Conservation (phyloP, 495 filamentous ascomycete species). For the Friedmanniomyces endolithicus region DNA sequence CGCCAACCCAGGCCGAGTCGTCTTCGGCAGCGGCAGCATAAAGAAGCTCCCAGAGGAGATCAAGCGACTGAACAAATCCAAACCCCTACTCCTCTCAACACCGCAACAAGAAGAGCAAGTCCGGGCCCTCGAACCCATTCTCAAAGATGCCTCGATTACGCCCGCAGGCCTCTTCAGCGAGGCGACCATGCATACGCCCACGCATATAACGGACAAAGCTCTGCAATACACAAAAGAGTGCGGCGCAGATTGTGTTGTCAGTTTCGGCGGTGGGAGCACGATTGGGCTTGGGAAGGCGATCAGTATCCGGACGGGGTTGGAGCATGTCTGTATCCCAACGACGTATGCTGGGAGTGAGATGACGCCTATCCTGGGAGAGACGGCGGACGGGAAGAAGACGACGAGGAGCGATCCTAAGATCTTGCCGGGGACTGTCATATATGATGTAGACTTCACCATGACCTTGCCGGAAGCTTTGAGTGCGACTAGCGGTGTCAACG, state of each 20-base stretch:
- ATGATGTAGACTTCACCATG: conserved; percentile 58
- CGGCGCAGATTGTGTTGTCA: conserved; percentile 39
- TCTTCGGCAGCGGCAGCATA: conserved; percentile 52
- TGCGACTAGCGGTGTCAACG: conserved; percentile 55
- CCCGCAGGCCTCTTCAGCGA: conserved; percentile 48
- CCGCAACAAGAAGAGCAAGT: conserved; percentile 44
- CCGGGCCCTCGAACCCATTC: conserved; percentile 37
- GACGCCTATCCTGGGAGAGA: conserved; percentile 58
- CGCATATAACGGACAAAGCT: conserved; percentile 49
- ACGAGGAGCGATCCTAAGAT: conserved; percentile 54
- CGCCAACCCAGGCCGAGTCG: conserved; percentile 44
- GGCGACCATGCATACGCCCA: conserved; percentile 59
- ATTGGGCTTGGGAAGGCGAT: conserved; percentile 58
- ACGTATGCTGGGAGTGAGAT: conserved; percentile 62
- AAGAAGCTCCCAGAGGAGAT: conserved; percentile 49
- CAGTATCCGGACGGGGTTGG: conserved; percentile 48
- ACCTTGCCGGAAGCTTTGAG: conserved; percentile 48
- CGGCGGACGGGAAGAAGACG: conserved; percentile 49
- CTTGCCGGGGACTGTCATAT: conserved; percentile 52
- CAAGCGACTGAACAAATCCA: conserved; percentile 39
- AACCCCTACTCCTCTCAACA: conserved; percentile 48
- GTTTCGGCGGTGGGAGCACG: conserved; percentile 42
- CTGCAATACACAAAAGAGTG: conserved; percentile 38
- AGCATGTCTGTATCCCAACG: conserved; percentile 55
- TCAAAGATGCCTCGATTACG: conserved; percentile 31